Percentiles rank a stretch among this genome's conserved stretches.
phyloP scores from a whole-genome alignment of 306 rosid genomes.

The Nissolia schottii region DNA sequence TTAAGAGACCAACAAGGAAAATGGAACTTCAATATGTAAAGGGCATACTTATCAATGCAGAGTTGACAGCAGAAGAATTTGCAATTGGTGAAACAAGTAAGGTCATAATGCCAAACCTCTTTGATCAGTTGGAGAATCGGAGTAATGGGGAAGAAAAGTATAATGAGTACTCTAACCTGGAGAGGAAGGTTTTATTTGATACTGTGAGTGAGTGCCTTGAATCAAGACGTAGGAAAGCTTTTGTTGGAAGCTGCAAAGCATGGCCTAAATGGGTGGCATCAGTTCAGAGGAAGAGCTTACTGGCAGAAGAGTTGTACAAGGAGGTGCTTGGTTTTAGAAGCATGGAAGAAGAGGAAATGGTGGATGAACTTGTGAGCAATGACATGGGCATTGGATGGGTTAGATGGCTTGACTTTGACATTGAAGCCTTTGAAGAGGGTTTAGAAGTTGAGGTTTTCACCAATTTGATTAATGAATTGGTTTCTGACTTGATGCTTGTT shows the following conservation, averaged over 20 bases:
- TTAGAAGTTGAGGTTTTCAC: conserved; percentile 44
- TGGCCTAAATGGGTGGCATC: conserved; percentile 38
- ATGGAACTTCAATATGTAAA: conserved; percentile 64
- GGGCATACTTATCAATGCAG: conserved; percentile 46
- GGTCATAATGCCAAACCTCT: conserved; percentile 50
- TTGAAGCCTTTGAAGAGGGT: conserved; percentile 53
- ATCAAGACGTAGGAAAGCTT: conserved; percentile 28
- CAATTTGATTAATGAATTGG: conserved; percentile 51
- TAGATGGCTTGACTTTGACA: conserved; percentile 53
- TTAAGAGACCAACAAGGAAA: conserved; percentile 35
- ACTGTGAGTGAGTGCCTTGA: conserved; percentile 47
- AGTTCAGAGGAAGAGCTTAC: conserved; percentile 29
- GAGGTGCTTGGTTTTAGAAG: conserved; percentile 48
- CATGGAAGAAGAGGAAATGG: conserved; percentile 47
- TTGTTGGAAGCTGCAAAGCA: conserved; percentile 45
- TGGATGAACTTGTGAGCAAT: conserved; percentile 60
- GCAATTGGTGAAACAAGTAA: conserved; percentile 32
- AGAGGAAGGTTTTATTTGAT: conserved; percentile 57
- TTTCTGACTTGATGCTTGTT: conserved; percentile 41
- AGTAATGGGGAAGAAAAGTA: conserved; percentile 24
- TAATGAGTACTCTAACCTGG: conserved; percentile 35
- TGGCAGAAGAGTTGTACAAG: conserved; percentile 47
- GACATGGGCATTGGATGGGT: conserved; percentile 65
- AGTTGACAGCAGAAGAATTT: conserved; percentile 50
- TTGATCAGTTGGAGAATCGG: conserved; percentile 49